These are phyloP conservation scores for Cryptosporidium felis DNA, from an alignment of 169 alveolate genomes.

Conservation along the genomic window DNA sequence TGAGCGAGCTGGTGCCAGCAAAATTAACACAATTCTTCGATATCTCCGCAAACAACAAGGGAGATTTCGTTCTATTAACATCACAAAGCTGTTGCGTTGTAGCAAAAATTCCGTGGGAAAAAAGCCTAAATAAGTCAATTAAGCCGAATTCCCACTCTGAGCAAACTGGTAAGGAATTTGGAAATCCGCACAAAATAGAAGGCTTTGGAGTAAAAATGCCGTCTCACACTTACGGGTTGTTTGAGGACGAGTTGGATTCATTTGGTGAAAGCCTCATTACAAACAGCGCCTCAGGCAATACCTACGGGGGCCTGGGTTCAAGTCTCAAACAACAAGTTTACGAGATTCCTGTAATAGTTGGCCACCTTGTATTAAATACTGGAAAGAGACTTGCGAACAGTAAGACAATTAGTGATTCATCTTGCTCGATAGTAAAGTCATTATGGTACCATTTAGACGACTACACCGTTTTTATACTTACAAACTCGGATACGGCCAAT, in stretches of 20 bases:
- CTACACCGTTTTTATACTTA: background rate
- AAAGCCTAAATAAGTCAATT: background rate
- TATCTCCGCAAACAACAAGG: conserved; percentile 16
- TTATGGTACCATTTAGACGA: conserved; percentile 33
- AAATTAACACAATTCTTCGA: background rate
- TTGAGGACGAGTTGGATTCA: conserved; percentile 48
- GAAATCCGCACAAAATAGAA: too few species aligned
- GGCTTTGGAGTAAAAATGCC: background rate
- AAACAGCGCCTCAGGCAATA: too few species aligned
- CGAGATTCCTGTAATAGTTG: too few species aligned
- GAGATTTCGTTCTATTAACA: conserved; percentile 26
- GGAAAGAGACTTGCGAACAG: too few species aligned
- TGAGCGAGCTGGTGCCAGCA: conserved; percentile 16
- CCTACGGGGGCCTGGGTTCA: too few species aligned
- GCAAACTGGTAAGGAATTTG: background rate
- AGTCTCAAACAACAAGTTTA: too few species aligned
- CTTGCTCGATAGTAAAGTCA: background rate
- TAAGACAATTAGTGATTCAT: too few species aligned
- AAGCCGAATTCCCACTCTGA: background rate
- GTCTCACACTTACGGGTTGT: conserved; percentile 29
- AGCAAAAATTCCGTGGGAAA: conserved; percentile 46
- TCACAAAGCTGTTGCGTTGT: conserved; percentile 33
- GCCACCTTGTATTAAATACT: too few species aligned
- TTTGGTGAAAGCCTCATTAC: too few species aligned
- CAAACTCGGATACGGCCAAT: background rate